Evolutionary conservation across 2,329 filamentous ascomycete genomes (phyloP).

Genomic region (Penicillium sp.): DNA sequence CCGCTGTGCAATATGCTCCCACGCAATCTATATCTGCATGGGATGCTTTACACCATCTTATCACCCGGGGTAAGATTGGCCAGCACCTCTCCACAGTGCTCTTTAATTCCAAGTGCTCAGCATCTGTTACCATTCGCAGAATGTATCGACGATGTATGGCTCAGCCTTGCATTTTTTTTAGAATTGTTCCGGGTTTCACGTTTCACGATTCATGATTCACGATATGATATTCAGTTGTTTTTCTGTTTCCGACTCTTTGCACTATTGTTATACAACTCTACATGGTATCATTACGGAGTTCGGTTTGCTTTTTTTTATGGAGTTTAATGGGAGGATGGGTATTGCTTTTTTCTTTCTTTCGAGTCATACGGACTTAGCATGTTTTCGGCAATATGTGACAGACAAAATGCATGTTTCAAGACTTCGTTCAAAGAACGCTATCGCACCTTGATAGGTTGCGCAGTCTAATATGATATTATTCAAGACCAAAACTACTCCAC

Average conservation of each 20-base stretch:
- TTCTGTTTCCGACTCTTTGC: conserved; percentile 18
- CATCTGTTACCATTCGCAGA: conserved; percentile 17
- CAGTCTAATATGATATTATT: conserved; percentile 15
- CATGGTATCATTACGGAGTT: conserved; percentile 13
- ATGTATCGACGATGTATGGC: conserved; percentile 21
- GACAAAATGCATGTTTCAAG: conserved; percentile 20
- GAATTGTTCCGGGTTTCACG: conserved; percentile 2
- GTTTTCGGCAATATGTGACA: conserved; percentile 25
- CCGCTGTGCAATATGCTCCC: background rate
- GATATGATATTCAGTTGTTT: conserved; percentile 8
- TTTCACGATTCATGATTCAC: conserved; percentile 7
- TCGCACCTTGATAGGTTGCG: conserved; percentile 1
- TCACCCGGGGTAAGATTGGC: background rate
- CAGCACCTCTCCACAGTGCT: background rate
- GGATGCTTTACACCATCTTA: background rate
- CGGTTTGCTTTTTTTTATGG: conserved; percentile 9
- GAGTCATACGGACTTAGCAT: conserved; percentile 8
- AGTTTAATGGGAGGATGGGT: conserved; percentile 1
- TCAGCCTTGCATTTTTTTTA: conserved; percentile 7
- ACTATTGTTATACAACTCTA: conserved; percentile 7
- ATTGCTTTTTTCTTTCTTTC: background rate
- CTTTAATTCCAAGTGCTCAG: conserved; percentile 1
- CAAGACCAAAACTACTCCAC: background rate
- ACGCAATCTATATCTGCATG: background rate
- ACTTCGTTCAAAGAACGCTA: conserved; percentile 7